These are phyloP conservation scores for Gymnopilus junonius DNA, from an alignment of 768 basidiomycete genomes.

Conservation along the genomic window DNA sequence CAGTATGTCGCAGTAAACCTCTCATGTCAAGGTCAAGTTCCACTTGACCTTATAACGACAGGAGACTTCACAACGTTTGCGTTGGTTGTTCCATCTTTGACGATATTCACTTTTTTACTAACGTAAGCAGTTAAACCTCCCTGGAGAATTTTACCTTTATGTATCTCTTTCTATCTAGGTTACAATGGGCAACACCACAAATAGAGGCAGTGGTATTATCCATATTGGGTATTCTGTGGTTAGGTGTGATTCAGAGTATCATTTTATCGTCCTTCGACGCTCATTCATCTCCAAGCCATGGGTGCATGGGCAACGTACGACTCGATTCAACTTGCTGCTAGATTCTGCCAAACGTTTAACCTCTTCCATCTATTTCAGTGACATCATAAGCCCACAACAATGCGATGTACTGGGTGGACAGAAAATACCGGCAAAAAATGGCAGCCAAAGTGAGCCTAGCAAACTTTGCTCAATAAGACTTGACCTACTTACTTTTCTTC, in stretches of 20 bases:
- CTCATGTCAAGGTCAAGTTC: neutral
- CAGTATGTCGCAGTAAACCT: slow-evolving; percentile 35
- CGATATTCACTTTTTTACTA: slow-evolving; percentile 64
- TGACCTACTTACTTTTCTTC: slow-evolving; percentile 14
- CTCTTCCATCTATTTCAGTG: slow-evolving; percentile 41
- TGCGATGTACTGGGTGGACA: slow-evolving; percentile 55
- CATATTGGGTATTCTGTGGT: slow-evolving; percentile 66
- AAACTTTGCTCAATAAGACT: too few species aligned
- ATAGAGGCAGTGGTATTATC: slow-evolving; percentile 61
- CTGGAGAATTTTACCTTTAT: neutral
- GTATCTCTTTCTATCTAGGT: slow-evolving; percentile 43
- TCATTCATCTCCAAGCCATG: slow-evolving; percentile 52
- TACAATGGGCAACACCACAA: slow-evolving; percentile 73
- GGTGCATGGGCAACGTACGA: slow-evolving; percentile 73
- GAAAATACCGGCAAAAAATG: slow-evolving; percentile 52
- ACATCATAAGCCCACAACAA: slow-evolving; percentile 68
- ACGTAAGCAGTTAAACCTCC: slow-evolving; percentile 42
- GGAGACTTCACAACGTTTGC: slow-evolving; percentile 76
- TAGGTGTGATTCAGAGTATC: slow-evolving; percentile 50
- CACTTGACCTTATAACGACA: slow-evolving; percentile 27
- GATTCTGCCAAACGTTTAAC: neutral
- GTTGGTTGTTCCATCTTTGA: slow-evolving; percentile 65
- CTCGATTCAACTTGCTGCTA: neutral
- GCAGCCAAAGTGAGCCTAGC: slow-evolving; percentile 52
- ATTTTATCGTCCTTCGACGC: slow-evolving; percentile 5